phyloP scores from a whole-genome alignment of 257 asterid species.

The Plantago major region DNA sequence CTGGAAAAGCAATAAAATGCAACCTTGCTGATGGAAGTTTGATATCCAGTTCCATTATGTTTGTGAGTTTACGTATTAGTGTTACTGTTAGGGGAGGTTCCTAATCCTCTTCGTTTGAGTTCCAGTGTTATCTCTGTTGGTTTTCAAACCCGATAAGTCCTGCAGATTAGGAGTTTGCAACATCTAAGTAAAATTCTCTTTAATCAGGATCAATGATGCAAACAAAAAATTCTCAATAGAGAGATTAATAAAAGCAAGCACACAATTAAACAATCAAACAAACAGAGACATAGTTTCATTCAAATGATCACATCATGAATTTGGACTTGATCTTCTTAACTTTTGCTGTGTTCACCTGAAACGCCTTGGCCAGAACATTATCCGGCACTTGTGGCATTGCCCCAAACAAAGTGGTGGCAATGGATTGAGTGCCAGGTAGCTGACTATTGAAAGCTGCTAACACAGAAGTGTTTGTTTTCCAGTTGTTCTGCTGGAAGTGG shows the following conservation, averaged over 20 bases:
- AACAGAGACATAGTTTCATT: background rate
- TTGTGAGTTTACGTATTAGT: too few relatives aligned
- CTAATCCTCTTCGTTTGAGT: too few relatives aligned
- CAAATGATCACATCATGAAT: conserved; percentile 23
- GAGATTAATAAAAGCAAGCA: background rate
- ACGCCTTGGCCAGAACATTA: conserved; percentile 55
- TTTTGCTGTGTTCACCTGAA: conserved; percentile 35
- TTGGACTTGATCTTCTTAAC: conserved; percentile 46
- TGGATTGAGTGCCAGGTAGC: conserved; percentile 64
- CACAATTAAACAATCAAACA: background rate
- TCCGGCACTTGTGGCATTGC: conserved; percentile 57
- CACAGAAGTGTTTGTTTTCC: conserved; percentile 40
- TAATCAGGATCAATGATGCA: too few relatives aligned
- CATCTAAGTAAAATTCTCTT: too few relatives aligned
- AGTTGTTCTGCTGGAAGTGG: conserved; percentile 80
- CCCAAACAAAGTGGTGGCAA: conserved; percentile 46
- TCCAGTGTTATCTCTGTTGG: too few relatives aligned
- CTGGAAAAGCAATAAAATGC: conserved; percentile 3
- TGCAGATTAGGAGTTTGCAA: too few relatives aligned
- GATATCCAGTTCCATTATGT: too few relatives aligned
- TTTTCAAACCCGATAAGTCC: too few relatives aligned
- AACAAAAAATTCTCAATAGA: background rate
- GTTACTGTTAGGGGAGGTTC: too few relatives aligned
- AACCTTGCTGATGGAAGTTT: conserved; percentile 10
- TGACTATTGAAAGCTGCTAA: conserved; percentile 71